Percentiles rank a stretch among this genome's conserved stretches.
Conservation (phyloP, 1,139 yeast species). For the Meyerozyma sp. region DNA sequence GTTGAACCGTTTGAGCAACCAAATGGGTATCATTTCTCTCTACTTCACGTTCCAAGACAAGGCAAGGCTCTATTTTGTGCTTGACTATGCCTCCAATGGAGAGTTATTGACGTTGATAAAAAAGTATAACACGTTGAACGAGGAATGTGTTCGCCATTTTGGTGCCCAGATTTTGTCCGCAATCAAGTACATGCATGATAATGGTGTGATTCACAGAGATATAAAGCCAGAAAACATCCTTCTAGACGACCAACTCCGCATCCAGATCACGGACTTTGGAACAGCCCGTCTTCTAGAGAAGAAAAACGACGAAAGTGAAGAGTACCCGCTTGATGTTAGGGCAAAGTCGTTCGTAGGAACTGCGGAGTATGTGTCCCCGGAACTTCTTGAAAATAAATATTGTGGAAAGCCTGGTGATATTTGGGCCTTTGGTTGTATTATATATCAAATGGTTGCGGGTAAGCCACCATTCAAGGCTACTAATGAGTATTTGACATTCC, state of each 20-base stretch:
- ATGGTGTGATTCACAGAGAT: conserved; percentile 77
- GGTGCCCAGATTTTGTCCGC: conserved; percentile 62
- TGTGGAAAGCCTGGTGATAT: conserved; percentile 73
- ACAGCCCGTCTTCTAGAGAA: conserved; percentile 61
- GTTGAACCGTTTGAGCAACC: conserved; percentile 70
- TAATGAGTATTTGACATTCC: conserved; percentile 71
- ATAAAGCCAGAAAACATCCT: conserved; percentile 74
- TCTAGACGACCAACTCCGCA: conserved; percentile 56
- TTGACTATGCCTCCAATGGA: conserved; percentile 91
- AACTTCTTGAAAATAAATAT: conserved; percentile 58
- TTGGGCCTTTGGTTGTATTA: conserved; percentile 81
- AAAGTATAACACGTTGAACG: conserved; percentile 72
- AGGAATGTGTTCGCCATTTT: conserved; percentile 69
- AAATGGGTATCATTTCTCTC: conserved; percentile 72
- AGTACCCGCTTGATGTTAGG: conserved; percentile 43
- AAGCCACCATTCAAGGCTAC: conserved; percentile 77
- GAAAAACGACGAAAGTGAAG: conserved; percentile 33
- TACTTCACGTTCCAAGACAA: conserved; percentile 95
- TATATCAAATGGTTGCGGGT: conserved; percentile 73
- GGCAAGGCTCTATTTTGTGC: conserved; percentile 79
- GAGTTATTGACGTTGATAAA: conserved; percentile 79
- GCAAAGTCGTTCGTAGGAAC: conserved; percentile 83
- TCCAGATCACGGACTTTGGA: conserved; percentile 79
- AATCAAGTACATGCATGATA: conserved; percentile 63
- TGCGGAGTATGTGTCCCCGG: conserved; percentile 78